Conservation (phyloP, 179 eudicot species). For the Beta corolliflora region DNA sequence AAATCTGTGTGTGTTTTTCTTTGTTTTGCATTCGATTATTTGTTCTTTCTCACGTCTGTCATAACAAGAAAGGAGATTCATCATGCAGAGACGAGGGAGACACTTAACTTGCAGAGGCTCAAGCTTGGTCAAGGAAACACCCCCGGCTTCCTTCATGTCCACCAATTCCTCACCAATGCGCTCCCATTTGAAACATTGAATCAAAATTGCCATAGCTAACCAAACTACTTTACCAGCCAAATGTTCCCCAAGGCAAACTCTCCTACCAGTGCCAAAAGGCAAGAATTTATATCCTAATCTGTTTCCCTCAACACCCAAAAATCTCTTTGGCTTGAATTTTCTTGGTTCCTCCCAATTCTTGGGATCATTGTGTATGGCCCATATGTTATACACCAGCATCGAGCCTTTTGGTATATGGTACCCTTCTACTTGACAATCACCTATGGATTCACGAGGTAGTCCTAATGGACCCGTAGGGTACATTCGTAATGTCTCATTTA, state of each 20-base stretch:
- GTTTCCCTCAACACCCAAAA: slow-evolving; percentile 2
- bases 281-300: slow-evolving; percentile 13
- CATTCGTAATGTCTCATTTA: slow-evolving; percentile 33
- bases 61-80: slow-evolving; percentile 22
- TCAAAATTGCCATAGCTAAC: slow-evolving; percentile 23
- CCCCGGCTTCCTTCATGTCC: slow-evolving; percentile 27
- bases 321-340: slow-evolving; percentile 27
- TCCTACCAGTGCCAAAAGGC: slow-evolving; percentile 25
- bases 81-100: slow-evolving; percentile 29
- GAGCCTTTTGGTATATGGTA: slow-evolving; percentile 25
- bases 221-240: slow-evolving; percentile 28
- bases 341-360: slow-evolving; percentile 27
- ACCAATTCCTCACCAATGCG: slow-evolving; percentile 15
- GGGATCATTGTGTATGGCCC: slow-evolving; percentile 34
- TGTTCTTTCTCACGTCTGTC: too few relatives aligned
- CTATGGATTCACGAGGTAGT: slow-evolving; percentile 19
- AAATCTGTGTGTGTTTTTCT: too few relatives aligned
- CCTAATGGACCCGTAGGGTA: slow-evolving; percentile 30
- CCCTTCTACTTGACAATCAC: slow-evolving; percentile 5
- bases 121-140: slow-evolving; percentile 13
- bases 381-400: slow-evolving; percentile 28
- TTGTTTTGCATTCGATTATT: too few relatives aligned
- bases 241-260: slow-evolving; percentile 31
- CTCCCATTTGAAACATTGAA: slow-evolving; percentile 26
- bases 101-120: slow-evolving; percentile 27